These are phyloP conservation scores for Pleurozium schreberi DNA, from an alignment of 225 moss, liverwort and hornwort species.

Conservation along the genomic window DNA sequence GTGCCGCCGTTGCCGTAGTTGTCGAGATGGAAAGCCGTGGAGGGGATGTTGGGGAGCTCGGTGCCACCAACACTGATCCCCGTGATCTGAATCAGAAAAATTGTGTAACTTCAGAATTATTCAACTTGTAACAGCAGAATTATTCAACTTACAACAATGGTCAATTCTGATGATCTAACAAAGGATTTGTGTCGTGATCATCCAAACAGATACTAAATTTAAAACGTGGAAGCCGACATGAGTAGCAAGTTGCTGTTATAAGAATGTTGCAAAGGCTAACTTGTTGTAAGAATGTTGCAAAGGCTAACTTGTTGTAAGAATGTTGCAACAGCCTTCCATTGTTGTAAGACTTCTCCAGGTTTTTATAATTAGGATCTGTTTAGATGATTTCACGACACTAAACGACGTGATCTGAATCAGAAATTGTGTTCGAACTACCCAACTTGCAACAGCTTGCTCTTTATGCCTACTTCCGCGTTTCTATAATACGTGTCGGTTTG, in stretches of 20 bases:
- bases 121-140: neutral
- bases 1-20: slow-evolving; percentile 21
- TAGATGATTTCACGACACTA: neutral
- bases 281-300: no score
- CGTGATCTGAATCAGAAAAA: neutral
- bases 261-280: neutral
- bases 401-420: neutral
- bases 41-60: neutral
- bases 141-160: neutral
- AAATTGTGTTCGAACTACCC: neutral
- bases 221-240: neutral
- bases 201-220: neutral
- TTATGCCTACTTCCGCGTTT: neutral
- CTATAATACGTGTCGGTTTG: neutral
- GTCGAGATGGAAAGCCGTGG: slow-evolving; percentile 16
- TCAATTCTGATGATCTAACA: neutral
- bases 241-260: neutral
- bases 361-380: neutral
- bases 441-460: neutral
- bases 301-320: no score
- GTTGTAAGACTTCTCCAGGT: neutral
- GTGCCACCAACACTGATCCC: slow-evolving; percentile 45
- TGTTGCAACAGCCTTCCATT: neutral
- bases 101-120: neutral
- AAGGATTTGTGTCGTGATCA: neutral